A percentile compares a stretch with the other conserved stretches of the same genome.
Conservation (phyloP, 768 basidiomycete species). For the Coprinopsis cinerea region DNA sequence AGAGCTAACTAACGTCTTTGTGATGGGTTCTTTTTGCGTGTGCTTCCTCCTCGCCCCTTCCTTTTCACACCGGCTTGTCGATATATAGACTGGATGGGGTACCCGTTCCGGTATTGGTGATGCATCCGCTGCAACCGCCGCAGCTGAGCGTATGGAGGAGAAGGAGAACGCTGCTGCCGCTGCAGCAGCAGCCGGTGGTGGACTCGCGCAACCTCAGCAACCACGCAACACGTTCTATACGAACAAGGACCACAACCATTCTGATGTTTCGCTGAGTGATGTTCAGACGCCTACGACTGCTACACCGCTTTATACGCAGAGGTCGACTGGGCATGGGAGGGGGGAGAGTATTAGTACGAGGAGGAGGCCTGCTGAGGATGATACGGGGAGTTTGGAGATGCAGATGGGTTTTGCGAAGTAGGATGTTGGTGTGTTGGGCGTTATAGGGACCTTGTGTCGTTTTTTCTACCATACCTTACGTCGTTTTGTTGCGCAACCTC, state of each 20-base stretch:
- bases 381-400: constrained; percentile 11
- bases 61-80: not conserved
- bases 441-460: no score
- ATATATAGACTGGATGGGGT: constrained; percentile 79
- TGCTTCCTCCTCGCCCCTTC: not conserved
- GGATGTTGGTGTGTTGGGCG: no score
- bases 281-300: constrained; percentile 1
- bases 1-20: no score
- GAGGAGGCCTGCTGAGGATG: constrained; percentile 8
- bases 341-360: constrained; percentile 4
- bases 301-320: constrained; percentile 6
- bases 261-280: constrained; percentile 4
- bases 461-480: no score
- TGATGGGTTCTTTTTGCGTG: no score
- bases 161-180: constrained; percentile 23
- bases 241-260: constrained; percentile 17
- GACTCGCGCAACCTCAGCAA: constrained; percentile 13
- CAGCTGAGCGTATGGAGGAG: constrained; percentile 42
- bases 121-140: constrained; percentile 68
- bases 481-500: no score
- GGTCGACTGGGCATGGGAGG: constrained; percentile 1
- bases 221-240: constrained; percentile 22
- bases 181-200: constrained; percentile 12
- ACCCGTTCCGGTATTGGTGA: constrained; percentile 93
- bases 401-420: constrained; percentile 1